Conservation (phyloP, 805 yeast species). For the Starmerella bombicola region DNA sequence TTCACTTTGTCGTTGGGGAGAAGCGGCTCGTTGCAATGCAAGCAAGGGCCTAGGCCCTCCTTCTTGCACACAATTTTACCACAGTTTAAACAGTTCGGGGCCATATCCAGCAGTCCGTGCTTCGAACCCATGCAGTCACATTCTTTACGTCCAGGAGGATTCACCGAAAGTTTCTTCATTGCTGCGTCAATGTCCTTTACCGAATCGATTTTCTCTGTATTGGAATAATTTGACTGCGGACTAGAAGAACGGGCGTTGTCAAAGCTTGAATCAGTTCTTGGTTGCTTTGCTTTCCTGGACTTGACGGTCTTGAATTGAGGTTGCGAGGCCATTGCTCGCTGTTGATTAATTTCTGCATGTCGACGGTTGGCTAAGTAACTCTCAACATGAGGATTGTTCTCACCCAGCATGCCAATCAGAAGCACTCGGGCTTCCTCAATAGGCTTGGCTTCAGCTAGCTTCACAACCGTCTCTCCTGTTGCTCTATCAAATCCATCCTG, state of each 20-base stretch:
- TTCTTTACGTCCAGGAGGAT: constrained; percentile 27
- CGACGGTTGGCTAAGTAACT: constrained; percentile 14
- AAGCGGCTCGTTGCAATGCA: constrained; percentile 62
- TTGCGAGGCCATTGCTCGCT: constrained; percentile 1
- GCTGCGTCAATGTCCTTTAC: constrained; percentile 56
- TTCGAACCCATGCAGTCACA: constrained; percentile 81
- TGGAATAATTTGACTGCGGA: background rate
- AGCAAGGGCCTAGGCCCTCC: constrained; percentile 86
- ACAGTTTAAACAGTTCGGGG: constrained; percentile 88
- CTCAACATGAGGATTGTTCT: constrained; percentile 6
- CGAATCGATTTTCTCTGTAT: constrained; percentile 38
- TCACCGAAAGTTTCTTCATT: constrained; percentile 40
- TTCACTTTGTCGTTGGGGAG: constrained; percentile 49
- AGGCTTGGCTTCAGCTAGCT: constrained; percentile 14
- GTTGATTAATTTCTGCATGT: constrained; percentile 1
- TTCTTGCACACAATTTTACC: constrained; percentile 85
- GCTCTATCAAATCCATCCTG: constrained; percentile 20
- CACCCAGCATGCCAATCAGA: constrained; percentile 17
- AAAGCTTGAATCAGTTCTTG: background rate
- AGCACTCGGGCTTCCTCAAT: constrained; percentile 19
- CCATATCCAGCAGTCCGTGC: constrained; percentile 78
- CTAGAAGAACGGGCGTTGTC: constrained; percentile 6
- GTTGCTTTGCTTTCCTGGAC: background rate
- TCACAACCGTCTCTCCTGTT: constrained; percentile 20
- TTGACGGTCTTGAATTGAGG: background rate